phyloP scores from a whole-genome alignment of 352 stramenopile species.

The Pythium diclinum region DNA sequence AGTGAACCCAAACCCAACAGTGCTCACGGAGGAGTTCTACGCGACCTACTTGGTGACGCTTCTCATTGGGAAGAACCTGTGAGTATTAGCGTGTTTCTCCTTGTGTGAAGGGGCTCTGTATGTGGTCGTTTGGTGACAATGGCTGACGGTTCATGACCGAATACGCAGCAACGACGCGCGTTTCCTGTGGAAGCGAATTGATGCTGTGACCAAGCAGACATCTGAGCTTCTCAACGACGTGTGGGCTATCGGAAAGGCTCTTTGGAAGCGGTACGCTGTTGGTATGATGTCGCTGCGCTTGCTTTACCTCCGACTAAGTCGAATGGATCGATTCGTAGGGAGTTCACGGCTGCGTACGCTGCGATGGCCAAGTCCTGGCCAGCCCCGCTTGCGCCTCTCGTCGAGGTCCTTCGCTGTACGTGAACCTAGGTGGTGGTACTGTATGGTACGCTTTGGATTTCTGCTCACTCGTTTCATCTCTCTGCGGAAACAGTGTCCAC shows the following conservation, averaged over 20 bases:
- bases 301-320: too few species aligned
- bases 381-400: slow-evolving; percentile 32
- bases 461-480: background rate
- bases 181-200: slow-evolving; percentile 76
- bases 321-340: slow-evolving; percentile 24
- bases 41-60: slow-evolving; percentile 50
- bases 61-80: slow-evolving; percentile 53
- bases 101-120: background rate
- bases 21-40: slow-evolving; percentile 56
- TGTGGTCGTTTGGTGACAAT: background rate
- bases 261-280: slow-evolving; percentile 54
- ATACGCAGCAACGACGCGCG: slow-evolving; percentile 49
- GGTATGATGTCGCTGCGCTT: background rate
- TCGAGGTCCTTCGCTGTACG: slow-evolving; percentile 49
- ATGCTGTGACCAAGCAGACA: slow-evolving; percentile 35
- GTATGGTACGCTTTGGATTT: background rate
- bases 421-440: background rate
- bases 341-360: slow-evolving; percentile 44
- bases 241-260: slow-evolving; percentile 64
- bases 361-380: slow-evolving; percentile 61
- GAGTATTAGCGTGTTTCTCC: slow-evolving; percentile 15
- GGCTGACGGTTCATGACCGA: background rate
- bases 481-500: slow-evolving; percentile 37
- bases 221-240: slow-evolving; percentile 41
- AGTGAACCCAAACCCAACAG: slow-evolving; percentile 29